Conservation (phyloP, 208 protist species). For the Acanthamoeba castellanii region DNA sequence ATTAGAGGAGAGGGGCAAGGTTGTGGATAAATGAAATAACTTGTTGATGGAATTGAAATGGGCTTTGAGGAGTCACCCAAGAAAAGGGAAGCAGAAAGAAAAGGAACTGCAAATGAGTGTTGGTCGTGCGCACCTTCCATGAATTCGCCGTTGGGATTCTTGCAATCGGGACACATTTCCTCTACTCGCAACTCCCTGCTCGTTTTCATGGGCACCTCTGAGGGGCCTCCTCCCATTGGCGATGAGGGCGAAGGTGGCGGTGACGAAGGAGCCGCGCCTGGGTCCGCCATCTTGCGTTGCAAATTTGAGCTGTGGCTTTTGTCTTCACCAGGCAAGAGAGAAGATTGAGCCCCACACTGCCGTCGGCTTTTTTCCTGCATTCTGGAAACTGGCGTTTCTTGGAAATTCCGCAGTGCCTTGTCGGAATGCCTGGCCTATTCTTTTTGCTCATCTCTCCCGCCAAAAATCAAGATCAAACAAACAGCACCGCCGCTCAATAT, state of each 20-base stretch:
- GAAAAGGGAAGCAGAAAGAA: neutral
- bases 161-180: conserved; percentile 47
- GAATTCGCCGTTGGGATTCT: conserved; percentile 28
- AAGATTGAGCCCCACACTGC: too few relatives aligned
- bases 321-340: too few relatives aligned
- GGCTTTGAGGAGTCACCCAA: too few relatives aligned
- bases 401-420: too few relatives aligned
- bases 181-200: neutral
- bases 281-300: too few relatives aligned
- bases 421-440: too few relatives aligned
- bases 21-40: too few relatives aligned
- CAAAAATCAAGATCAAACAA: neutral
- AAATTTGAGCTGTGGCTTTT: too few relatives aligned
- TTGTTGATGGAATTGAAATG: too few relatives aligned
- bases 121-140: neutral
- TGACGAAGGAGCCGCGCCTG: neutral
- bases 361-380: too few relatives aligned
- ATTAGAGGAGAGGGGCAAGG: neutral
- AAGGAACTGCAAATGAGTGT: neutral
- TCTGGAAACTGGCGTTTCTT: too few relatives aligned
- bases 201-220: neutral
- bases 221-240: neutral
- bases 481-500: neutral
- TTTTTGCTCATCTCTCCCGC: too few relatives aligned
- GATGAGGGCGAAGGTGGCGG: neutral